phyloP scores from a whole-genome alignment of 2,329 filamentous ascomycete genomes.

The Balansia obtecta region DNA sequence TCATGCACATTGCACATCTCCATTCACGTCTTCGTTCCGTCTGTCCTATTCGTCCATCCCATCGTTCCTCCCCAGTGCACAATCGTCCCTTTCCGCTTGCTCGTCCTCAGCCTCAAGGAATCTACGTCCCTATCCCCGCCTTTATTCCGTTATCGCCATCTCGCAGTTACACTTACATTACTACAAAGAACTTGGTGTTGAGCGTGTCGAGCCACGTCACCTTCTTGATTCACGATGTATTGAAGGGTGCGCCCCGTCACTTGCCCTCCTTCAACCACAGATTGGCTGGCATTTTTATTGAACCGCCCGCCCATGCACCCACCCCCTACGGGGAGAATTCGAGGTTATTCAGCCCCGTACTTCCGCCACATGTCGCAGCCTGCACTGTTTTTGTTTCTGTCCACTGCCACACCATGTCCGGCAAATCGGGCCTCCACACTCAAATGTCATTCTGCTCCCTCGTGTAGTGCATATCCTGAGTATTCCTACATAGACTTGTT shows the following conservation, averaged over 20 bases:
- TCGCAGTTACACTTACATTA: background rate
- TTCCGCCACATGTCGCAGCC: background rate
- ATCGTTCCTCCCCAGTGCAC: background rate
- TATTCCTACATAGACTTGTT: background rate
- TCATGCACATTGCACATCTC: constrained; percentile 3
- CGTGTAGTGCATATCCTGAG: background rate
- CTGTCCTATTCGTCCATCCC: background rate
- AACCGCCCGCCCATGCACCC: background rate
- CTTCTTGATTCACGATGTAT: too few relatives aligned
- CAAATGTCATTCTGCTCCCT: background rate
- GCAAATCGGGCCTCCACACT: background rate
- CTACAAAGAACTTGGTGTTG: background rate
- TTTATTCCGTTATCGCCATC: background rate
- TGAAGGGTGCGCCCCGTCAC: background rate
- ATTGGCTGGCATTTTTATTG: background rate
- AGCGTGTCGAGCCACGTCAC: background rate
- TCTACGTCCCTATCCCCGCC: background rate
- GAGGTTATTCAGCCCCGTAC: constrained; percentile 2
- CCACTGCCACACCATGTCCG: background rate
- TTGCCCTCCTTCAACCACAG: background rate
- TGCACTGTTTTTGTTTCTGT: background rate
- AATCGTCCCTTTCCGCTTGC: too few relatives aligned
- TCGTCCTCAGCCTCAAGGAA: background rate
- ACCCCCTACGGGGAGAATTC: background rate
- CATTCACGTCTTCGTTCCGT: background rate